A percentile compares a stretch with the other conserved stretches of the same genome.
Conservation (phyloP, 2,329 filamentous ascomycete genomes). For the Ilyonectria mors-panacis region DNA sequence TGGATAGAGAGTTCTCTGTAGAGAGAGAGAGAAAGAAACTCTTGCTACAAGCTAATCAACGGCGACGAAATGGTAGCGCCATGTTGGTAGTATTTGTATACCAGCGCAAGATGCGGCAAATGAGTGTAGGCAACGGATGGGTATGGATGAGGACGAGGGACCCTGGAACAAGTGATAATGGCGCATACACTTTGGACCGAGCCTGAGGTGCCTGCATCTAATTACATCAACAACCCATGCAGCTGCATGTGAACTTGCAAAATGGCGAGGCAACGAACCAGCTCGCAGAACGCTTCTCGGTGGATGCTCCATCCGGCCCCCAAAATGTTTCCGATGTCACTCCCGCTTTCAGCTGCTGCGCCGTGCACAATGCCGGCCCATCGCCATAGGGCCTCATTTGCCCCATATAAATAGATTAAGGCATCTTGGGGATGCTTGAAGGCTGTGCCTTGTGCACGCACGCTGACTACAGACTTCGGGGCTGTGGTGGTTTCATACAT, state of each 20-base stretch:
- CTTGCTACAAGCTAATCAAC: background rate
- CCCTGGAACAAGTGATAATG: background rate
- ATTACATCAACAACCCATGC: background rate
- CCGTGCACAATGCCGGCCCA: background rate
- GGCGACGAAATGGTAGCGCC: background rate
- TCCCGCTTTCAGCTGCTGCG: background rate
- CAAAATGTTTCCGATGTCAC: background rate
- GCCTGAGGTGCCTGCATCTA: background rate
- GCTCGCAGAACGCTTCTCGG: background rate
- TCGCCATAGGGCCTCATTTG: background rate
- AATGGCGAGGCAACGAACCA: background rate
- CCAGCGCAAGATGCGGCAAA: background rate
- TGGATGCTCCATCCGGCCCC: background rate
- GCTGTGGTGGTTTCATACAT: background rate
- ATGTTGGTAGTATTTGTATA: background rate
- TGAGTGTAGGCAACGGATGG: background rate
- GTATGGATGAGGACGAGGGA: background rate
- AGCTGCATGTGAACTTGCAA: background rate
- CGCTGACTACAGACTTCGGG: background rate
- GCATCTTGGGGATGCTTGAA: background rate
- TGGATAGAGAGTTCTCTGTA: background rate
- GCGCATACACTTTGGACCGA: background rate
- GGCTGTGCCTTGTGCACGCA: background rate
- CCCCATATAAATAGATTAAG: conserved; percentile 1
- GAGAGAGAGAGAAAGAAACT: background rate